Base-by-base conservation (phyloP, 1,139 yeast genomes). In the Suhomyces yuchorum region DNA sequence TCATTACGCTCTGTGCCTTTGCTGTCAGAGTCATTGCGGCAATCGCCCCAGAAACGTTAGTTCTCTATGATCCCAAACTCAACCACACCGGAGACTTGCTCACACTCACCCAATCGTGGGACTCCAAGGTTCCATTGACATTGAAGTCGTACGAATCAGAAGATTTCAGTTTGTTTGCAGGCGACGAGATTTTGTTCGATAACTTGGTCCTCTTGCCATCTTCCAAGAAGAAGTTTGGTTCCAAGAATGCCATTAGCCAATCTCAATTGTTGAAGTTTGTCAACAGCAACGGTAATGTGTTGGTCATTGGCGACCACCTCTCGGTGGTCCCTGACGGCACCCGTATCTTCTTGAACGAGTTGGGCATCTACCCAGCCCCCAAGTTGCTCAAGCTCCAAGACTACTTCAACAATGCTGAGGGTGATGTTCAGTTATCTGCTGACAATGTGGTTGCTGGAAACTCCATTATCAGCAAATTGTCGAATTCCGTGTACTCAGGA, bases 281-380 rank as follows among this genome's bases (percentile, higher is more conserved):
- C 55, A 69, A 80, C 58, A 65, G 62, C 40, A 88, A 92, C 38
- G 97, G 97, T 51, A 87, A 91, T 62, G 63, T 93, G 14, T 62
- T 93, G 28, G 80, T 85, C 17, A 72, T 90, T 24, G 85, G 85
- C n/a, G 69, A 65, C 17, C 52, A 55, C 8, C 47, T 56, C 12
- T 53, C 63, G 23, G 62, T 66, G n/a, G 71, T 83, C 23, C 88
- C 95, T 24, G 91, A 87, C 42, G 80, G 85, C 19, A 68, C 86
- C 28, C 80, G 91, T 51, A 70, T 78, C 5, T 85, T 87, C 58
- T 77, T 89, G 58, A 82, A 84, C 57, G 92, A 92, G 65, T 69
- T 91, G 56, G 99, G 97, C 24, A 84, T 95, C 46, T 81, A 77
- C 59, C 89, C 97, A 51, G 79, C 96, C 37, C 96, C 97, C 49